Base-by-base conservation (phyloP, 2,329 filamentous ascomycete genomes). In the Verticillium albo-atrum region DNA sequence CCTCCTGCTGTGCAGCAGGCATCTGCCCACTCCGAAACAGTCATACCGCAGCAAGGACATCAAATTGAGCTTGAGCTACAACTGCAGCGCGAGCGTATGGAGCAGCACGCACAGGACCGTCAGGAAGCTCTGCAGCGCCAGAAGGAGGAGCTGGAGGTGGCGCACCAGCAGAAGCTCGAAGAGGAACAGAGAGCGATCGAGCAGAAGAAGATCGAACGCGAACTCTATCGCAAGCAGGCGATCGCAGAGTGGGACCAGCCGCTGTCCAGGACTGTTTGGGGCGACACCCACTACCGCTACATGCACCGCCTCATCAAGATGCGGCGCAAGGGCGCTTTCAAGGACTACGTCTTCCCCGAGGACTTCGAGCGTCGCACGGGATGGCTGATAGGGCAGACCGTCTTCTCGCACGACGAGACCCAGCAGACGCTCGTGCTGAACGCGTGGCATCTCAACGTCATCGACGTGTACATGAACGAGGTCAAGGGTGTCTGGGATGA, bases 361-460 rank as follows among this genome's bases (percentile, higher is more conserved):
- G 55, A 60, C 23, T 71, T 69, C 60, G 61, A 70, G 54, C 70
- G 66, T 10, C 64, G 65, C 17, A 69, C 72, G 1, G 68, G 70
- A 50, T 67, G 69, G 50, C 74, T 81, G 32, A 71, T 84, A 2
- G 81, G 82, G 59, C 82, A 79, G 66, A 75, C 73, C 27, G 78
- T 85, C 59, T 68, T 69, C 26, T 77, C 79, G 28, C 76, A 79
- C 35, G 79, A 76, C 53, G 73, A 78, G 67, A 47, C 42, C n/a
- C 42, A 47, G 42, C 42, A 47, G 42, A 69, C 71, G 4, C 73
- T 86, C 72, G 62, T 72, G 25, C 72, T 87, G 20, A 77, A 84
- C 69, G 68, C 74, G 59, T 86, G 83, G 83, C 84, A 87, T 61
- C 69, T 86, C 20, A 83, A 86, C 60, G 77, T 85, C 58, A 76